Percentiles rank a stretch among this genome's conserved stretches.
phyloP scores from a whole-genome alignment of 2,329 filamentous ascomycete genomes.

The Scolecobasidium constrictum region DNA sequence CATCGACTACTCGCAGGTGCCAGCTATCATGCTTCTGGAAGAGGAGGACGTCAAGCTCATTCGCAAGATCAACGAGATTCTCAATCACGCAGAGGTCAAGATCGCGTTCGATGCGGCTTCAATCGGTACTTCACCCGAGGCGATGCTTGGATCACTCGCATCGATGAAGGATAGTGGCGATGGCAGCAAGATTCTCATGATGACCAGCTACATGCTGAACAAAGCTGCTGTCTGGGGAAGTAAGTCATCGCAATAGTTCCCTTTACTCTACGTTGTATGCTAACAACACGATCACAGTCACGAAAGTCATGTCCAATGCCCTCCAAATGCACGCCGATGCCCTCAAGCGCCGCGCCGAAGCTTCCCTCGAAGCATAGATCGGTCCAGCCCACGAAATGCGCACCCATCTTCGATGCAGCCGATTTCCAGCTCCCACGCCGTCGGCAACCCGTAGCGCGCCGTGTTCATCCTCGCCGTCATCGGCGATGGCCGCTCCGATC shows the following conservation, averaged over 20 bases:
- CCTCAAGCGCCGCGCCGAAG: slow-evolving; percentile 49
- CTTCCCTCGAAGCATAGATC: slow-evolving; percentile 22
- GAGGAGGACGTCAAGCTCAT: slow-evolving; percentile 84
- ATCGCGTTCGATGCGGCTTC: slow-evolving; percentile 45
- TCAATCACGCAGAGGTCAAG: slow-evolving; percentile 68
- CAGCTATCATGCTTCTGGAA: slow-evolving; percentile 80
- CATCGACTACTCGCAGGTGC: slow-evolving; percentile 68
- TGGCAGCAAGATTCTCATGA: slow-evolving; percentile 71
- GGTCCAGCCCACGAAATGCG: no score
- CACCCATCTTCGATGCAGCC: no score
- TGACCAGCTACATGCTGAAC: slow-evolving; percentile 78
- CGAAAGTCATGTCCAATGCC: slow-evolving; percentile 57
- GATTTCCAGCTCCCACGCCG: no score
- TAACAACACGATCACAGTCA: slow-evolving; percentile 37
- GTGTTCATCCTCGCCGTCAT: no score
- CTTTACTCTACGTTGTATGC: background rate
- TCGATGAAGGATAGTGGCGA: slow-evolving; percentile 57
- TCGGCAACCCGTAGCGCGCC: no score
- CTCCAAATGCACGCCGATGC: slow-evolving; percentile 53
- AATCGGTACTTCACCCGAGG: slow-evolving; percentile 30
- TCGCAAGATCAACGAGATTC: slow-evolving; percentile 68
- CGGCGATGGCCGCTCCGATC: no score
- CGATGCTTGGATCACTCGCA: slow-evolving; percentile 41
- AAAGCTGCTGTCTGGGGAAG: slow-evolving; percentile 89
- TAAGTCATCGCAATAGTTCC: slow-evolving; percentile 34